Evolutionary conservation across 164 flowering plant species (phyloP).

Genomic region (Aristolochia californica): DNA sequence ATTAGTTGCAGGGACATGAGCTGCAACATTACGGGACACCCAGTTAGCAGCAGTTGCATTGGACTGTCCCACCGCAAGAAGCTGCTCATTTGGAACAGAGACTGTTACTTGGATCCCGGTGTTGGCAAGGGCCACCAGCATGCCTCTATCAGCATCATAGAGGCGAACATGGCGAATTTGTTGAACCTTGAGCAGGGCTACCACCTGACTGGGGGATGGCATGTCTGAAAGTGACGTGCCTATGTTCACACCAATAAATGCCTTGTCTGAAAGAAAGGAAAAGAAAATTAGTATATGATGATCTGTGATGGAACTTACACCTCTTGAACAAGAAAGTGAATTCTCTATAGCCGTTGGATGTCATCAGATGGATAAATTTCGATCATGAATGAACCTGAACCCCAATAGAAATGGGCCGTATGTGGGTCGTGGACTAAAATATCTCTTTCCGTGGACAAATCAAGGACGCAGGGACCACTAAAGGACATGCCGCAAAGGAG

Average conservation of each 20-base stretch:
- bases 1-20: slow-evolving; percentile 73
- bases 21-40: slow-evolving; percentile 62
- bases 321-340: too few species aligned
- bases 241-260: slow-evolving; percentile 76
- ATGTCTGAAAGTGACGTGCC: slow-evolving; percentile 69
- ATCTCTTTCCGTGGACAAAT: too few species aligned
- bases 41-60: slow-evolving; percentile 89
- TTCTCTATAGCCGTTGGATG: too few species aligned
- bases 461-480: too few species aligned
- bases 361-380: too few species aligned
- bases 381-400: too few species aligned
- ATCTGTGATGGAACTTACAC: too few species aligned
- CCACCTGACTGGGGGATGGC: slow-evolving; percentile 86
- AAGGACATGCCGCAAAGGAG: too few species aligned
- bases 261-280: slow-evolving; percentile 28
- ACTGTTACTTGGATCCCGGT: slow-evolving; percentile 60
- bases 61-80: slow-evolving; percentile 83
- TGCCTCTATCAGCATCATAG: slow-evolving; percentile 65
- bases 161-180: slow-evolving; percentile 65
- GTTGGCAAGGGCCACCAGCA: slow-evolving; percentile 75
- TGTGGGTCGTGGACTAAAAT: too few species aligned
- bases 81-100: slow-evolving; percentile 66
- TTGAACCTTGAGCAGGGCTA: slow-evolving; percentile 75
- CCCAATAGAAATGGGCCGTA: too few species aligned
- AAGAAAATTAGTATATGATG: neutral